Percentiles rank a stretch among this genome's conserved stretches.
Conservation (phyloP, 1,284 basidiomycete species). For the Coniophora puteana region DNA sequence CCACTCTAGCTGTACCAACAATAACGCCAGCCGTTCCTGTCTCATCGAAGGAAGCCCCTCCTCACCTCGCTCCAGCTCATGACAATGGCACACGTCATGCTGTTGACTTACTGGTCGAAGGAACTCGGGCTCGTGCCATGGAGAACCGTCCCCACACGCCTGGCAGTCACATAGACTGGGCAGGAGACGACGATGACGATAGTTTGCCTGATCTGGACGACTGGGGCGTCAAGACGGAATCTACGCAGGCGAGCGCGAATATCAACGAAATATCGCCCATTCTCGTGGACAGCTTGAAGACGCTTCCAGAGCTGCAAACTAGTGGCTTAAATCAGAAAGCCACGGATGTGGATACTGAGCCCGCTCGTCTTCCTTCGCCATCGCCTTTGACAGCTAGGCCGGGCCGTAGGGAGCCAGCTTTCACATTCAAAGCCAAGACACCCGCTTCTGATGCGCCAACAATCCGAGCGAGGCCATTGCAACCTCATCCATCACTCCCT, state of each 20-base stretch:
- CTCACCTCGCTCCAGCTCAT: constrained; percentile 47
- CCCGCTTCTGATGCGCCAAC: constrained; percentile 1
- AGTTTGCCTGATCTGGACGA: constrained; percentile 77
- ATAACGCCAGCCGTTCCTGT: constrained; percentile 29
- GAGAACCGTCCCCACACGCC: constrained; percentile 64
- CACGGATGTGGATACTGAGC: constrained; percentile 19
- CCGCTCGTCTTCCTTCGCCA: constrained; percentile 12
- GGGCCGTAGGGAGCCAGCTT: constrained; percentile 1
- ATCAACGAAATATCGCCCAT: constrained; percentile 62
- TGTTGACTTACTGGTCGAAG: constrained; percentile 69
- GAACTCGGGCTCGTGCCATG: constrained; percentile 66
- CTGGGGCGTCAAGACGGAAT: constrained; percentile 61
- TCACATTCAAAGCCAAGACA: background rate
- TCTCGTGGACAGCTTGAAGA: constrained; percentile 57
- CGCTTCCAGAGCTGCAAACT: constrained; percentile 49
- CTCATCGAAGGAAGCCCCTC: constrained; percentile 53
- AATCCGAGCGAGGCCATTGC: constrained; percentile 7
- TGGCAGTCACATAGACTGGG: constrained; percentile 81
- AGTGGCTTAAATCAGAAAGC: constrained; percentile 14
- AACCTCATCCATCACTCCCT: constrained; percentile 44
- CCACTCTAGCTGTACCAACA: constrained; percentile 20
- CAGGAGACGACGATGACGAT: constrained; percentile 79
- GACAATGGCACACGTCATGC: constrained; percentile 49
- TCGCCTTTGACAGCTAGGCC: constrained; percentile 10
- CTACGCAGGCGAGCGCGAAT: constrained; percentile 13